Base-by-base conservation (phyloP, 768 basidiomycete species). In the Thelephora aurantiotincta region DNA sequence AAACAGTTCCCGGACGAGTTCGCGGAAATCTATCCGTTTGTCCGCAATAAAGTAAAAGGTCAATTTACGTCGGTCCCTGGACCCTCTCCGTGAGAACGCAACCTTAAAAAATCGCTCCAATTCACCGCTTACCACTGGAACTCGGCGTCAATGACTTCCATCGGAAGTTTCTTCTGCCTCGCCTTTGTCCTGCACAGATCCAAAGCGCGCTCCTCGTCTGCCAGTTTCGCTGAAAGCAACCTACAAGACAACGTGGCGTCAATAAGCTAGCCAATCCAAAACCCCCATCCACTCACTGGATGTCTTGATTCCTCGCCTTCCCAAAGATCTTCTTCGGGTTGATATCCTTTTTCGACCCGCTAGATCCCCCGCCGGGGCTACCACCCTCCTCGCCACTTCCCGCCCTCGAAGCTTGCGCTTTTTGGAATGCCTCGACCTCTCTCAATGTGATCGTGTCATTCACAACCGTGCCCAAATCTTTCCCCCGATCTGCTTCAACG, bases 111-210 rank as follows among this genome's bases (percentile, higher is more conserved):
- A n/a, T 22, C 37, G 14, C 18, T 37, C 11, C 26, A 11, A 13
- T 48, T 41, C 1, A 12, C 34, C 20, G 67, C 83, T 23, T 48
- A 92, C 92, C 92, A 98, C 60, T 99, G 94, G 68, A 93, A 99
- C 65, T 98, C 94, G 30, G 93, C 94, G 63, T 97, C 94, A 44
- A 96, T 81, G 50, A 99, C 92, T 64, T 97, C 90, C 94, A 99
- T 99, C 14, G 92, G 92, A 59, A 97, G 67, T 60, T 91, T 91
- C 68, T 93, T 87, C 62, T 91, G 89, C 46, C 81, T 71, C 12
- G 96, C 93, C 63, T 97, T 97, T 51, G 72, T 86, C 63, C 90
- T 80, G 55, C 93, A 96, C 47, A 97, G 68, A 57, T 87, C 81
- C 38, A 99, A 68, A 18, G 94, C 94, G 65, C 93, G 92, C 48